A percentile compares a stretch with the other conserved stretches of the same genome.
phyloP scores from a whole-genome alignment of 208 protist species.

The Leishmania tropica region DNA sequence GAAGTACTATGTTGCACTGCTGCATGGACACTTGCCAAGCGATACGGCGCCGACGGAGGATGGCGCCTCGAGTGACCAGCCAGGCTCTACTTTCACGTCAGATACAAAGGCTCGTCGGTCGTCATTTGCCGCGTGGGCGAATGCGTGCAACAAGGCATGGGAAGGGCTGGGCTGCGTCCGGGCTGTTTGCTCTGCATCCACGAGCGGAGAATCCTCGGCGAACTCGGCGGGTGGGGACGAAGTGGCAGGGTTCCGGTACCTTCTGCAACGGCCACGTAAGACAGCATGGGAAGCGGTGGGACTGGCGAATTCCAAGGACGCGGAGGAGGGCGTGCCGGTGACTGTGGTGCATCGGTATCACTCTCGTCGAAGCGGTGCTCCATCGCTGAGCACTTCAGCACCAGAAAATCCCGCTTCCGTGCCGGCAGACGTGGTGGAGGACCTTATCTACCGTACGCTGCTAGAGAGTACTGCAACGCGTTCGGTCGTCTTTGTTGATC shows the following conservation, averaged over 20 bases:
- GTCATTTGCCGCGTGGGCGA: slow-evolving; percentile 8
- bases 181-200: not conserved
- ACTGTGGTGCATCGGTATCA: slow-evolving; percentile 9
- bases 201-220: not conserved
- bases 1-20: slow-evolving; percentile 84
- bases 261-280: not conserved
- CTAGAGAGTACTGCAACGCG: not conserved
- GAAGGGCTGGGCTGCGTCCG: slow-evolving; percentile 2
- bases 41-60: not conserved
- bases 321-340: not conserved
- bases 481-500: slow-evolving; percentile 9
- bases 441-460: not conserved
- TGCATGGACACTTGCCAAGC: slow-evolving; percentile 64
- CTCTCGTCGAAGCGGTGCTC: not conserved
- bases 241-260: slow-evolving; percentile 5
- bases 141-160: slow-evolving; percentile 13
- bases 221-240: not conserved
- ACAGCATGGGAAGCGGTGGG: not conserved
- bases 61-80: not conserved
- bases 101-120: not conserved
- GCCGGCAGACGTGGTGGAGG: not conserved
- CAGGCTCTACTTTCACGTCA: not conserved
- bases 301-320: not conserved
- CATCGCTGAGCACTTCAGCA: not conserved
- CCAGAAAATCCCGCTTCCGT: too few relatives aligned